Evolutionary conservation across 257 asterid genomes (phyloP), one percentile per base, ranked within the genome.

Genomic region (Paraleonurus japonicus): DNA sequence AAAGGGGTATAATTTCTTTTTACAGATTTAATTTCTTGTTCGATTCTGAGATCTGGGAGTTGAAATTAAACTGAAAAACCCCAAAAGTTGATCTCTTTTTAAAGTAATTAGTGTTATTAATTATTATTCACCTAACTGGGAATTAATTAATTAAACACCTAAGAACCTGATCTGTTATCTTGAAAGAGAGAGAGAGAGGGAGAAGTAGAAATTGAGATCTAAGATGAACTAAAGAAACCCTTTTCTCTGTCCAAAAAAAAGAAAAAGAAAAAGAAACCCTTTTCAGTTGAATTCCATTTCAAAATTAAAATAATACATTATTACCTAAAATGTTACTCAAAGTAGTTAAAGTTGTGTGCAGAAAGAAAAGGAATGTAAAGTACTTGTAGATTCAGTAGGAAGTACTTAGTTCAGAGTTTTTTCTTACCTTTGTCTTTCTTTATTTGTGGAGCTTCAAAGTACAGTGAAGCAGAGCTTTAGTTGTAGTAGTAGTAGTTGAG

Each of bases 181-280:
- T 1, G 33, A 3, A 4, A 41, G n/a, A 41, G n/a, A 41, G 48
- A 41, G 17, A 15, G 51, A 43, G 19, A 43, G 45, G 9, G 50
- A 43, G 50, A 10, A 5, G 16, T 2, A n/a, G 20, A 43, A 72
- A 58, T 54, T 6, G 4, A 45, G 77, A 71, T 65, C 81, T 67
- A 76, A 32, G 20, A 39, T 30, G 33, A n/a, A n/a, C n/a, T n/a
- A 30, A 39, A 41, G 48, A 41, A 41, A 41, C 48, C 48, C 48
- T 41, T 41, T 11, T 11, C 11, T n/a, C n/a, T n/a, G n/a, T n/a
- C n/a, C n/a, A n/a, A n/a, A n/a, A n/a, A n/a, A n/a, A n/a, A n/a
- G n/a, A n/a, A n/a, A n/a, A n/a, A 5, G 8, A 6, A 32, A 30
- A 39, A 41, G 48, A 41, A 41, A 41, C 48, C 48, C 48, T 41